phyloP scores from a whole-genome alignment of 2,329 filamentous ascomycete species.

The Penicillium capsulatum region DNA sequence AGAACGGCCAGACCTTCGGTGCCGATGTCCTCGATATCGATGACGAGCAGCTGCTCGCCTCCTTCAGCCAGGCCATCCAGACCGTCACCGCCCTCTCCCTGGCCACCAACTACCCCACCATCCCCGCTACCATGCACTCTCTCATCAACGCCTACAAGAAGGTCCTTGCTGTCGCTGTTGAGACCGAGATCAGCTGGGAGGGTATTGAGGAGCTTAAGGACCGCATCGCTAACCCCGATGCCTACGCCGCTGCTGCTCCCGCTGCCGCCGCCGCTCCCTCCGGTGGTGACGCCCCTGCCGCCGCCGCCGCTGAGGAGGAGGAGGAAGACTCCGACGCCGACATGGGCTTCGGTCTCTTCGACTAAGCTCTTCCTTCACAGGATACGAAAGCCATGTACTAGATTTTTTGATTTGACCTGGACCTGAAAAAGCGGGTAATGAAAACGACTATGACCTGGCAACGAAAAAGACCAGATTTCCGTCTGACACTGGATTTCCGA shows the following conservation, averaged over 20 bases:
- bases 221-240: conserved; percentile 97
- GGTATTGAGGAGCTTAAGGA: conserved; percentile 98
- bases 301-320: conserved; percentile 57
- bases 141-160: conserved; percentile 99
- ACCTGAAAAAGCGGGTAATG: conserved; percentile 33
- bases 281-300: conserved; percentile 50
- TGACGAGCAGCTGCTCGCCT: conserved; percentile 86
- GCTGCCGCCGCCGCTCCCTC: conserved; percentile 56
- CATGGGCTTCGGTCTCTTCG: conserved; percentile 74
- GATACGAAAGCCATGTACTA: conserved; percentile 38
- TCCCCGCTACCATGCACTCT: conserved; percentile 94
- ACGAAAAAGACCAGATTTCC: conserved; percentile 11
- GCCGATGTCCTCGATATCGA: conserved; percentile 84
- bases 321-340: conserved; percentile 63
- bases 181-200: conserved; percentile 89
- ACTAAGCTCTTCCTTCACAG: conserved; percentile 44
- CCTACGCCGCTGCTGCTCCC: conserved; percentile 81
- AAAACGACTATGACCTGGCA: conserved; percentile 32
- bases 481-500: conserved; percentile 3
- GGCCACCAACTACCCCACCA: conserved; percentile 89
- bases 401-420: conserved; percentile 29
- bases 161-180: conserved; percentile 74
- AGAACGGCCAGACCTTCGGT: conserved; percentile 90
- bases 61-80: conserved; percentile 74
- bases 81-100: conserved; percentile 89